Evolutionary conservation across 306 rosid genomes (phyloP).

Genomic region (Luffa aegyptiaca): DNA sequence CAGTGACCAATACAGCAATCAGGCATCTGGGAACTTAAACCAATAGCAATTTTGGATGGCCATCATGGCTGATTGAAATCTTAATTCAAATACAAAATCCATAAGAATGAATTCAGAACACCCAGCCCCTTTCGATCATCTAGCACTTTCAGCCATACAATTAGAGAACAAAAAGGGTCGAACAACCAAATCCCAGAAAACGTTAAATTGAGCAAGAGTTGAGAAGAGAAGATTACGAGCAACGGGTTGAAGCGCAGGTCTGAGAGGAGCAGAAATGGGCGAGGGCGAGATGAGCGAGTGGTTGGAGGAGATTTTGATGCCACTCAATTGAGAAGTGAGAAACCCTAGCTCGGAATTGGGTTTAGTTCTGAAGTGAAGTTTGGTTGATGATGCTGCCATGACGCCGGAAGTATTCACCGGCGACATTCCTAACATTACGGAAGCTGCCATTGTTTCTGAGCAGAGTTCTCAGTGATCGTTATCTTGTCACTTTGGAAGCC

Average conservation of each 20-base stretch:
- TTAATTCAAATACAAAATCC: background rate
- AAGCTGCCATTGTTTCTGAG: conserved; percentile 33
- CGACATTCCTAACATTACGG: conserved; percentile 20
- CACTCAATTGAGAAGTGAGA: conserved; percentile 52
- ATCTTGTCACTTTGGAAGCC: background rate
- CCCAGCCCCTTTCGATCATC: background rate
- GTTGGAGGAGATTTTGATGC: conserved; percentile 47
- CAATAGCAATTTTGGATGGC: background rate
- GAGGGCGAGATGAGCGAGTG: conserved; percentile 13
- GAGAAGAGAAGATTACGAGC: conserved; percentile 38
- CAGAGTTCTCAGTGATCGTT: background rate
- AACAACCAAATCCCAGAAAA: background rate
- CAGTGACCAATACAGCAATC: background rate
- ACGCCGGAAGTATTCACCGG: conserved; percentile 9
- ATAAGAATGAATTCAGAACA: background rate
- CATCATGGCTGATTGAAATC: background rate
- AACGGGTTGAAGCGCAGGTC: conserved; percentile 40
- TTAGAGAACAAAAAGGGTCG: background rate
- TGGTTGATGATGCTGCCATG: background rate
- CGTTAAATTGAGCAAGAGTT: background rate
- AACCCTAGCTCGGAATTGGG: conserved; percentile 40
- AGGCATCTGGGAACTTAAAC: background rate
- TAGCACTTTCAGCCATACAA: background rate
- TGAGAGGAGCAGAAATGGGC: conserved; percentile 20
- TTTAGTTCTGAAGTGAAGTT: conserved; percentile 8